Evolutionary conservation across 768 basidiomycete species (phyloP), one percentile per base, ranked within the genome.

Genomic region (Hygrophorus pudorinus): DNA sequence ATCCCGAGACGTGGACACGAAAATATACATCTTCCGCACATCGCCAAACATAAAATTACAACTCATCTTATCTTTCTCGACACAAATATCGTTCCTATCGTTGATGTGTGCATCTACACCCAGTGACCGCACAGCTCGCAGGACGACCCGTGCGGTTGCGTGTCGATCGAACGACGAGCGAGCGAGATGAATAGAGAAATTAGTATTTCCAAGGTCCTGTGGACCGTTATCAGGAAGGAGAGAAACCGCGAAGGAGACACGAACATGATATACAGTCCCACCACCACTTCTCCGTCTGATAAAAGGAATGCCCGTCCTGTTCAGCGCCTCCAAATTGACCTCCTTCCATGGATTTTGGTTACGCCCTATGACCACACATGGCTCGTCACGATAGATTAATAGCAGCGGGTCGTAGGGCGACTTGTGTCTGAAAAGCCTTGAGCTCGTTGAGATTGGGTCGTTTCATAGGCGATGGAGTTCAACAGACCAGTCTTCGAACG

Each of bases 291-390:
- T 71, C 44, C 94, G 70, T 32, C 94, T 71, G 27, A 98, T 73
- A 56, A 89, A 85, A 0, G 87, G 87, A 13, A 91, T 71, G 3
- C 66, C 69, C 48, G 67, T 60, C 34, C 60, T 45, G 9, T 64
- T 60, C 5, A 91, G 67, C 1, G 75, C 70, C 5, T 57, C 48
- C 39, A 93, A 72, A 53, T 94, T 93, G 52, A 92, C 80, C 57
- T 99, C 94, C 59, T 90, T 96, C 94, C 94, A 98, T 12, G 93
- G 94, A 53, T 96, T 97, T 67, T 99, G 96, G 59, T 97, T 93
- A 42, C 94, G 70, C 0, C 94, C 94, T 44, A 98, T 88, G 43
- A 99, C 74, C 13, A 98, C 89, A 55, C 91, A 92, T 2, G 91
- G 89, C 0, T 65, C 59, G 57, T 97, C 86, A 24, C 89, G 78